Evolutionary conservation across 495 filamentous ascomycete genomes (phyloP).

Genomic region (Thozetella sp.): DNA sequence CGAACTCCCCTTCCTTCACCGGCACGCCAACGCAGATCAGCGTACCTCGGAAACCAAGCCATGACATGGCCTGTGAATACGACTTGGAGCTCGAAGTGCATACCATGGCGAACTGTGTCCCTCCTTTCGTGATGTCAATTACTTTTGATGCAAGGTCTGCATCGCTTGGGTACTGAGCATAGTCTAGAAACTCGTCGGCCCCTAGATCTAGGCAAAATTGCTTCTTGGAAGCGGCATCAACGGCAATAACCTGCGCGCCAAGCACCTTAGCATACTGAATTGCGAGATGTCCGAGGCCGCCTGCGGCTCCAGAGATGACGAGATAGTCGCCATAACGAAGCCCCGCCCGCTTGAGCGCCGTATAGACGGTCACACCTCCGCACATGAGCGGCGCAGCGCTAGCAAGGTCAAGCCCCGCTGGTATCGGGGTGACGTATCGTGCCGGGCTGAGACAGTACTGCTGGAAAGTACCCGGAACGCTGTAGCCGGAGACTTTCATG

Average conservation of each 20-base stretch:
- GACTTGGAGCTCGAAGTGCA: background rate
- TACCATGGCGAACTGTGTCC: background rate
- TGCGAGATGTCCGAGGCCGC: slow-evolving; percentile 75
- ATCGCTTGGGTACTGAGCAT: slow-evolving; percentile 69
- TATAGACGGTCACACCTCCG: slow-evolving; percentile 85
- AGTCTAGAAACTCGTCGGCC: slow-evolving; percentile 71
- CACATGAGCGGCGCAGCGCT: slow-evolving; percentile 75
- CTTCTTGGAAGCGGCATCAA: slow-evolving; percentile 76
- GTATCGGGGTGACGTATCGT: slow-evolving; percentile 47
- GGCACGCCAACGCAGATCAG: background rate
- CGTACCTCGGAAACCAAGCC: background rate
- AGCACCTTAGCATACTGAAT: slow-evolving; percentile 82
- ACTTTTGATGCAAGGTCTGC: background rate
- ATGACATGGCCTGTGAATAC: background rate
- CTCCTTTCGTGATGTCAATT: background rate
- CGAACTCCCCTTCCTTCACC: background rate
- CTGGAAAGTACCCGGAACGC: background rate
- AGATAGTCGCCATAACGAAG: slow-evolving; percentile 70
- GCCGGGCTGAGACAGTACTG: background rate
- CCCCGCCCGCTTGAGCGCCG: slow-evolving; percentile 77
- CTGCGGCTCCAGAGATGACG: slow-evolving; percentile 80
- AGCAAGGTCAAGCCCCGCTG: slow-evolving; percentile 71
- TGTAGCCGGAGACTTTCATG: background rate
- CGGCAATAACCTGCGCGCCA: slow-evolving; percentile 72
- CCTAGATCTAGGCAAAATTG: slow-evolving; percentile 67